A percentile compares a stretch with the other conserved stretches of the same genome.
Evolutionary conservation across 2,329 filamentous ascomycete species (phyloP).

Genomic region (Cordyceps militaris): DNA sequence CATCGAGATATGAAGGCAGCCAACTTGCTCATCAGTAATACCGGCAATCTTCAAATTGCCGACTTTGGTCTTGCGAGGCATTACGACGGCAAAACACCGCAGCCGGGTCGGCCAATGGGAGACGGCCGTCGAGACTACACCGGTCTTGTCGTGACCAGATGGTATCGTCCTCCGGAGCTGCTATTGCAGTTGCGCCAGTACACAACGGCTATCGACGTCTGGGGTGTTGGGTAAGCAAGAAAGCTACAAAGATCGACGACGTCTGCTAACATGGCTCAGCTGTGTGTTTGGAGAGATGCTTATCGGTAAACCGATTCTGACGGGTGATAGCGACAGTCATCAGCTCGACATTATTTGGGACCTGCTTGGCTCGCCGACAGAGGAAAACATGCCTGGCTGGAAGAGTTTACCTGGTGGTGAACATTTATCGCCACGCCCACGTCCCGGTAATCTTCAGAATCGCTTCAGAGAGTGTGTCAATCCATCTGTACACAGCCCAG

Average conservation of each 20-base stretch:
- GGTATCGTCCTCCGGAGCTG: conserved; percentile 93
- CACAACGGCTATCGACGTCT: conserved; percentile 96
- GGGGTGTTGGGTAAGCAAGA: conserved; percentile 78
- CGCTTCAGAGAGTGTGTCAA: conserved; percentile 63
- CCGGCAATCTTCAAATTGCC: conserved; percentile 88
- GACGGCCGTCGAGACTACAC: conserved; percentile 88
- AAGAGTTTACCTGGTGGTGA: conserved; percentile 74
- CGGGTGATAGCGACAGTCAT: conserved; percentile 80
- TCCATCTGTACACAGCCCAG: neutral
- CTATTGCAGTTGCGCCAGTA: conserved; percentile 82
- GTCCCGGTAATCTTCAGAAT: conserved; percentile 59
- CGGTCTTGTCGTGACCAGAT: conserved; percentile 90
- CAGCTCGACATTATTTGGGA: conserved; percentile 94
- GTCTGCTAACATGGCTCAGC: conserved; percentile 37
- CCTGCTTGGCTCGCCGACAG: conserved; percentile 80
- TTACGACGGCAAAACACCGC: conserved; percentile 78
- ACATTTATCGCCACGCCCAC: conserved; percentile 54
- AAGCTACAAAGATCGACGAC: neutral
- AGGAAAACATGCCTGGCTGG: conserved; percentile 92
- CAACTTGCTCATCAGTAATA: conserved; percentile 93
- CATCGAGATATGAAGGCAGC: conserved; percentile 99
- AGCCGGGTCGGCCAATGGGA: conserved; percentile 70
- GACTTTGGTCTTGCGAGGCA: conserved; percentile 93
- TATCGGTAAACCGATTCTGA: conserved; percentile 82
- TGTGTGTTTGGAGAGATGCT: conserved; percentile 99